A percentile compares a stretch with the other conserved stretches of the same genome.
These are phyloP conservation scores for Massariosphaeria phaeospora DNA, from an alignment of 495 filamentous ascomycete genomes.

Conservation along the genomic window DNA sequence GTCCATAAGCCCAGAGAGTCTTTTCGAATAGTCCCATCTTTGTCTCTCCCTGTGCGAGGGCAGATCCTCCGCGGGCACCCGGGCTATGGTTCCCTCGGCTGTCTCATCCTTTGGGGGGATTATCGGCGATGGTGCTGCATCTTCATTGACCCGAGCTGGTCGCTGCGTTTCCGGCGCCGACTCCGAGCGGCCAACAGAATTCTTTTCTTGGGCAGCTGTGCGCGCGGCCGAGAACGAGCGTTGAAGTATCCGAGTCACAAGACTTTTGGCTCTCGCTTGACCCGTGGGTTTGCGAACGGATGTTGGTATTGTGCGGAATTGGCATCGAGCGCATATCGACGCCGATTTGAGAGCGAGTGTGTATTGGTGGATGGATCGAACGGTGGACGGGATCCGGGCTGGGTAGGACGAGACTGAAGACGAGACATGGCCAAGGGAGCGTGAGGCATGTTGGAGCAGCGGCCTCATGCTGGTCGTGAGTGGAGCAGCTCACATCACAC, in stretches of 20 bases:
- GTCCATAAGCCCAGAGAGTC: conserved; percentile 79
- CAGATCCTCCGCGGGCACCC: conserved; percentile 46
- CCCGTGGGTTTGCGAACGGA: not conserved
- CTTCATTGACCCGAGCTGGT: not conserved
- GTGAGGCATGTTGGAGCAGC: conserved; percentile 35
- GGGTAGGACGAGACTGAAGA: too few species aligned
- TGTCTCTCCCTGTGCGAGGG: conserved; percentile 73
- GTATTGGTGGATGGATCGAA: too few species aligned
- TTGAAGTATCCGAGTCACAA: not conserved
- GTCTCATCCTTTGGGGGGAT: conserved; percentile 5
- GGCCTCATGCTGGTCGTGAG: conserved; percentile 32
- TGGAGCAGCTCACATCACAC: conserved; percentile 9
- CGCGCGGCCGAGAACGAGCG: conserved; percentile 5
- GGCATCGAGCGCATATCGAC: conserved; percentile 33
- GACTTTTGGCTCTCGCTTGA: not conserved
- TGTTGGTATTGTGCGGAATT: conserved; percentile 10
- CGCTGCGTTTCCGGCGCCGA: not conserved
- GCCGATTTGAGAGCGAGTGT: not conserved
- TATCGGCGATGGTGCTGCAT: not conserved
- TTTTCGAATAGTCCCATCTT: conserved; percentile 65
- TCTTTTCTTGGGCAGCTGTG: not conserved
- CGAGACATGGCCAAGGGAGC: conserved; percentile 15
- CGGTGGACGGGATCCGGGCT: too few species aligned
- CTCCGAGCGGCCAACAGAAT: not conserved
- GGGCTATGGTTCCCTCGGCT: conserved; percentile 13